Percentiles rank a stretch among this genome's conserved stretches.
Evolutionary conservation across 2,329 filamentous ascomycete species (phyloP).

Genomic region (Cladophialophora exuberans): DNA sequence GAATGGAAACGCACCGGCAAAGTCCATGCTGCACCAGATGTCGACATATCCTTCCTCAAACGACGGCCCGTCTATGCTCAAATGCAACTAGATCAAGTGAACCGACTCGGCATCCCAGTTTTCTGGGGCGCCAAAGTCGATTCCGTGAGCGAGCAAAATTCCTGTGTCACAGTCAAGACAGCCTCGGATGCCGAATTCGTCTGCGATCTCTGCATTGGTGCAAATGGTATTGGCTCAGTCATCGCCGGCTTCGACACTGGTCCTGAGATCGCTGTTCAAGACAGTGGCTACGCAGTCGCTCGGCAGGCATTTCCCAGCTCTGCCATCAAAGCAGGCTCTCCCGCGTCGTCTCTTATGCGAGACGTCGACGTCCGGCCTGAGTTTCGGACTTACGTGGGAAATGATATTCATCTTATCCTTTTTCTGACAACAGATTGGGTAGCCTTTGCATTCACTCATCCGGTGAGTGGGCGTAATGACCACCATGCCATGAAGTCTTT

Average conservation of each 20-base stretch:
- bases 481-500: background rate
- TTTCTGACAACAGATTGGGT: slow-evolving; percentile 5
- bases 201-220: slow-evolving; percentile 9
- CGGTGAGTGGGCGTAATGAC: background rate
- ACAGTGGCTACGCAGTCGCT: slow-evolving; percentile 14
- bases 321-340: background rate
- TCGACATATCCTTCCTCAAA: slow-evolving; percentile 12
- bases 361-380: background rate
- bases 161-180: background rate
- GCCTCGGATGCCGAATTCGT: background rate
- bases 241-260: slow-evolving; percentile 6
- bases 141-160: background rate
- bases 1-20: slow-evolving; percentile 2
- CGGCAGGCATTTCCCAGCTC: slow-evolving; percentile 5
- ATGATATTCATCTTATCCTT: slow-evolving; percentile 8
- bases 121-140: background rate
- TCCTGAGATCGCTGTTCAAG: slow-evolving; percentile 8
- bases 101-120: slow-evolving; percentile 1
- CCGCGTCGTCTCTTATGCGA: background rate
- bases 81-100: slow-evolving; percentile 9
- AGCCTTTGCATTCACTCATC: slow-evolving; percentile 9
- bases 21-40: slow-evolving; percentile 1
- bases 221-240: slow-evolving; percentile 9
- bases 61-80: slow-evolving; percentile 14
- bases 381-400: slow-evolving; percentile 5